Base-by-base conservation (phyloP, 1,284 basidiomycete genomes). In the Sanghuangporus baumii region DNA sequence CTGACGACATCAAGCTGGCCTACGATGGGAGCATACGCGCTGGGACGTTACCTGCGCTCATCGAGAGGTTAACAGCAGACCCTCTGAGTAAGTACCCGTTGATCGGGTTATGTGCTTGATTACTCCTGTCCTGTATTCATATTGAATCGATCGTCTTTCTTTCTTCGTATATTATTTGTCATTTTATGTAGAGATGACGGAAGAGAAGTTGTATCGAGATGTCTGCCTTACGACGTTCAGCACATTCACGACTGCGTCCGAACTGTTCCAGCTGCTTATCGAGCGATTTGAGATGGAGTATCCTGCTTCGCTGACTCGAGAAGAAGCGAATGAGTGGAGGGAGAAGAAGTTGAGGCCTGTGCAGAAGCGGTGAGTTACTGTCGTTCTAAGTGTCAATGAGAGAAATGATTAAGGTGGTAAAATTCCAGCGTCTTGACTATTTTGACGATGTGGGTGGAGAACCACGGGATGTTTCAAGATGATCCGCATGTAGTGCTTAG, bases 191-290 rank as follows among this genome's bases (percentile, higher is more conserved):
- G 82, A 75, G 67, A 69, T 75, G 55, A 73, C 76, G 1, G 79
- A 80, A 64, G 80, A 82, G 60, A 76, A 74, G 1, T 72, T 74
- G 7, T 93, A 85, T 72, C 81, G 84, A 51, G 81, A 83, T 26
- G 79, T 83, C 6, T 93, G 94, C 74, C 75, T 94, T 50, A 86
- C 83, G 76, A 94, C 92, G 9, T 92, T 89, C 75, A 82, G 84
- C 38, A 89, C 90, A 0, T 93, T 94, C 70, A 87, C 84, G 37
- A 85, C 84, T 6, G 80, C 91, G 1, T 81, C 86, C 57, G 77
- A 80, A 48, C 74, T 94, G 9, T 86, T 93, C 67, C 83, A 88
- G 37, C 75, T 86, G 58, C 79, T 94, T 26, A 75, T 87, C 31
- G 80, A 83, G 43, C 81, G 83, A 8, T 94, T 86, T 75, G 75